These are phyloP conservation scores for Graphilbum fragrans DNA, from an alignment of 2,329 filamentous ascomycete species.

Conservation along the genomic window DNA sequence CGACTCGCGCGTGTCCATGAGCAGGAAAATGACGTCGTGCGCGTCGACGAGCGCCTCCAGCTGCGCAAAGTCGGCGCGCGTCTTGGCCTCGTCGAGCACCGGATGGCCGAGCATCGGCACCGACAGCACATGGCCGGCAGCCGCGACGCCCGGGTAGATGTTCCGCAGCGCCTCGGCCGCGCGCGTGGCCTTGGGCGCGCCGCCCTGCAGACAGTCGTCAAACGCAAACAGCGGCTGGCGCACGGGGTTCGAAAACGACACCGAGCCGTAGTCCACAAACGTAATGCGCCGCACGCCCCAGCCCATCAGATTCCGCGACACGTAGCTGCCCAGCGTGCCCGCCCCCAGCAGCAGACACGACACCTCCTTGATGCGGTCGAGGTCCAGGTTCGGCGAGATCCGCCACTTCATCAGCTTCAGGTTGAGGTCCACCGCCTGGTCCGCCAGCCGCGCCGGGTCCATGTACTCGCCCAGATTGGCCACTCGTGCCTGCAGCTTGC, in stretches of 20 bases:
- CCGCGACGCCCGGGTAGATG: constrained; percentile 85
- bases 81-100: constrained; percentile 58
- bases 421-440: constrained; percentile 92
- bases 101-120: constrained; percentile 96
- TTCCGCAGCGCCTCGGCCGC: constrained; percentile 70
- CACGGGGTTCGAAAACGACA: constrained; percentile 94
- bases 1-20: constrained; percentile 93
- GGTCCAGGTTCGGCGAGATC: constrained; percentile 74
- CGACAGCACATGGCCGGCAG: constrained; percentile 65
- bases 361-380: constrained; percentile 79
- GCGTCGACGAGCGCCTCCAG: constrained; percentile 64
- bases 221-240: constrained; percentile 89
- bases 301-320: constrained; percentile 80
- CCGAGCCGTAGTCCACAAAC: constrained; percentile 84
- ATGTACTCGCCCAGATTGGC: constrained; percentile 86
- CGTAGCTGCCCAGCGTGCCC: constrained; percentile 87
- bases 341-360: constrained; percentile 86
- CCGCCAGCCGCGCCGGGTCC: constrained; percentile 77
- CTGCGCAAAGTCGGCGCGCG: constrained; percentile 61
- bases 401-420: constrained; percentile 99
- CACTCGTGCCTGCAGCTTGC: constrained; percentile 65
- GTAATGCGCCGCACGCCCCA: constrained; percentile 96
- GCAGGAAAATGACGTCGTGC: constrained; percentile 88
- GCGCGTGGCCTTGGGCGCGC: constrained; percentile 67
- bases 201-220: constrained; percentile 75